A percentile compares a stretch with the other conserved stretches of the same genome.
Conservation (phyloP, 2,329 filamentous ascomycete genomes). For the Phaeosphaeriaceae sp. region DNA sequence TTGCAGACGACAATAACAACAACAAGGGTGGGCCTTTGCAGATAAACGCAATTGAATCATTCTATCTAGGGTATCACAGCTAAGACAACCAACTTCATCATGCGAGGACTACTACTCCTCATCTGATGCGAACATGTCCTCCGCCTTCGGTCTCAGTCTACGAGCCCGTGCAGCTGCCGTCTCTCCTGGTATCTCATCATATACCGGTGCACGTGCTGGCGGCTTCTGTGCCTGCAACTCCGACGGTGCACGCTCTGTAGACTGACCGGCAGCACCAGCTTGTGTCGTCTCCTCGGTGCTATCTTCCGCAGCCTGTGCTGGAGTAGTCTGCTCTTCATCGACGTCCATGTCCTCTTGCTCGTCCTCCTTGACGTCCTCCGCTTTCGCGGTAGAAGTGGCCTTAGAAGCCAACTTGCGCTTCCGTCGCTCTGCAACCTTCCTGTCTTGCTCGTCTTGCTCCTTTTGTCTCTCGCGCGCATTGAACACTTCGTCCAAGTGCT, state of each 20-base stretch:
- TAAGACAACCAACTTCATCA: not conserved
- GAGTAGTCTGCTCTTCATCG: conserved; percentile 16
- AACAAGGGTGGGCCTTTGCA: not conserved
- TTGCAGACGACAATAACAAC: too few relatives aligned
- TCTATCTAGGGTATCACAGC: conserved; percentile 19
- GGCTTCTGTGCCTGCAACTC: conserved; percentile 3
- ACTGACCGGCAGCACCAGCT: not conserved
- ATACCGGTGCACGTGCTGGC: conserved; percentile 1
- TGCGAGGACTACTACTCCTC: conserved; percentile 23
- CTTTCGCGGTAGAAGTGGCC: conserved; percentile 8
- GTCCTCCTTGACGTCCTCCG: conserved; percentile 10
- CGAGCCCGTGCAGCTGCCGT: conserved; percentile 46
- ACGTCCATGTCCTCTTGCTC: conserved; percentile 30
- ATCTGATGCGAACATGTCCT: conserved; percentile 51
- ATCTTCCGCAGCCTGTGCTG: conserved; percentile 12
- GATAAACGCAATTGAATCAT: not conserved
- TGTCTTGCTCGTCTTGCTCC: conserved; percentile 68
- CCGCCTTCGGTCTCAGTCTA: conserved; percentile 44
- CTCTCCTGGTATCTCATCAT: conserved; percentile 35
- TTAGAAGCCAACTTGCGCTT: conserved; percentile 25
- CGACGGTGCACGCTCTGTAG: not conserved
- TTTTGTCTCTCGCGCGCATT: conserved; percentile 50
- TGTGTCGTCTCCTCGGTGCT: not conserved
- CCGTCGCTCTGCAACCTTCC: conserved; percentile 64
- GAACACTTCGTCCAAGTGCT: conserved; percentile 37